Evolutionary conservation across 1,284 basidiomycete species (phyloP), one percentile per base, ranked within the genome.

Genomic region (Heterobasidion annosum): DNA sequence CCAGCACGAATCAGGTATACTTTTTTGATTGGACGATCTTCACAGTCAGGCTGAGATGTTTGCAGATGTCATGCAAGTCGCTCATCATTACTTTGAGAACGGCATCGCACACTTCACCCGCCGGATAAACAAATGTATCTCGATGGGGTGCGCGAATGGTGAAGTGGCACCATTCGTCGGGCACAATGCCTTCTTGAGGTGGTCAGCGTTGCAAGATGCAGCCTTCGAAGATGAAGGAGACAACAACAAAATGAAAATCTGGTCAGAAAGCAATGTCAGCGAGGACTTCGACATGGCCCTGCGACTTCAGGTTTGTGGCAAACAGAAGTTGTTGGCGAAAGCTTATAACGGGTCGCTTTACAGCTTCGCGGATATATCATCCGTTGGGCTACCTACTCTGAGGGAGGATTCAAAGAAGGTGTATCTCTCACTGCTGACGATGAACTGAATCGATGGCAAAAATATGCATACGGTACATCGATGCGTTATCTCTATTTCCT

Each of bases 121-220:
- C 7, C 76, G 88, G 32, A 89, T 91, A 68, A 88, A 91, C 69
- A 76, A 75, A 62, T 83, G 78, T 61, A 92, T 92, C 57, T 85
- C 86, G 0, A 78, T 88, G 74, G 80, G 81, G 32, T 84, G 82
- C 57, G 83, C 81, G 4, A 91, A 88, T 61, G 90, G 88, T 46
- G 89, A 91, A 68, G 81, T 87, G 33, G 87, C 91, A 0, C 90
- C 90, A 1, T 93, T 93, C 63, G 88, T 93, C 57, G 91, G 91
- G 0, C 91, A 93, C 68, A 93, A 93, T 57, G 91, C 90, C 1
- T 93, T 92, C 71, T 72, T 93, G 40, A 81, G 90, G 13, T 93
- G 91, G 91, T 78, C 78, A 5, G 91, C 91, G 1, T 70, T 93
- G 6, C 91, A 93, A 65, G 90, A 92, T 56, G 86, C 83, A 2